Evolutionary conservation across 139 green algal species (phyloP).

Genomic region (Prasinococcaceae sp.): DNA sequence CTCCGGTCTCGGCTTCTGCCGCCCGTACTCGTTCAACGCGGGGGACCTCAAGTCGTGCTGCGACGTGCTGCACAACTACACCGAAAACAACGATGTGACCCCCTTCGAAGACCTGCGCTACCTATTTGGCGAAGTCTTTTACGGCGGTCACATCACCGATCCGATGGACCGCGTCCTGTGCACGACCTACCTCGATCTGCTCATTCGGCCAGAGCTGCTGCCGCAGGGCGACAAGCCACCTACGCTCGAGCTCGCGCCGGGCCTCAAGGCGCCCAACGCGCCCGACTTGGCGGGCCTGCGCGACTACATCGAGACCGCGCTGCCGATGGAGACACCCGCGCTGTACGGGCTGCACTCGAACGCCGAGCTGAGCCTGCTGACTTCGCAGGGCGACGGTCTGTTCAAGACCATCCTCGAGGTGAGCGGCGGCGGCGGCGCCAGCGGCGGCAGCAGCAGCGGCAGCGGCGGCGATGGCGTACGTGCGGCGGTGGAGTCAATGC

Average conservation of each 20-base stretch:
- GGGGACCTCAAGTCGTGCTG: constrained; percentile 67
- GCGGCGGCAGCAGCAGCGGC: constrained; percentile 25
- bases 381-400: constrained; percentile 59
- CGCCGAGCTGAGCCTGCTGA: constrained; percentile 64
- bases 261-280: constrained; percentile 48
- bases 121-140: constrained; percentile 81
- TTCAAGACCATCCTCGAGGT: constrained; percentile 68
- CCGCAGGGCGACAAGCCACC: constrained; percentile 34
- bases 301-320: constrained; percentile 52
- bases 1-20: constrained; percentile 71
- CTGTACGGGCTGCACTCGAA: constrained; percentile 79
- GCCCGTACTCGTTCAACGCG: constrained; percentile 78
- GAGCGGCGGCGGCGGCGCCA: constrained; percentile 32
- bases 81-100: constrained; percentile 51
- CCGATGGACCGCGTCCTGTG: constrained; percentile 68
- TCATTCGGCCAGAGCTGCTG: constrained; percentile 59
- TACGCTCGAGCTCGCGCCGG: constrained; percentile 49
- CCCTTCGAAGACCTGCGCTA: constrained; percentile 71
- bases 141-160: constrained; percentile 73
- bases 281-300: constrained; percentile 43
- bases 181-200: constrained; percentile 66
- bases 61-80: constrained; percentile 73
- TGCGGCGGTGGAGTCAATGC: constrained; percentile 37
- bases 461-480: constrained; percentile 39
- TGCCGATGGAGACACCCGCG: constrained; percentile 59